Conservation (phyloP, 1,284 basidiomycete genomes). For the Papiliotrema fonsecae region DNA sequence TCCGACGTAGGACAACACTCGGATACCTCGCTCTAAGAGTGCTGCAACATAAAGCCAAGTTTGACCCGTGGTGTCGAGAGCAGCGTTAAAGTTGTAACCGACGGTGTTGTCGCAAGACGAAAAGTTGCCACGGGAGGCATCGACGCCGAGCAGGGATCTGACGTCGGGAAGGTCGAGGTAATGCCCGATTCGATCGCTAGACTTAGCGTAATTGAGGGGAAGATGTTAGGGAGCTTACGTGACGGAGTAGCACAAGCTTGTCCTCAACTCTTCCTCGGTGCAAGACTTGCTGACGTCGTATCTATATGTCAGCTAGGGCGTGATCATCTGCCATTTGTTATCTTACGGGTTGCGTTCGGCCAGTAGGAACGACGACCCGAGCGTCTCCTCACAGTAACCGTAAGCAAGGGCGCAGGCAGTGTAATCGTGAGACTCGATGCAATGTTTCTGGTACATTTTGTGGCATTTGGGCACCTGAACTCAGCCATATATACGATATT, state of each 20-base stretch:
- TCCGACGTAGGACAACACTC: slow-evolving; percentile 52
- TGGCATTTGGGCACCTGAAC: slow-evolving; percentile 38
- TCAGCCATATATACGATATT: neutral
- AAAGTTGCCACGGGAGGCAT: slow-evolving; percentile 54
- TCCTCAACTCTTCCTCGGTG: slow-evolving; percentile 47
- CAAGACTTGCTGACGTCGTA: slow-evolving; percentile 65
- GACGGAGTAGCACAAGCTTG: slow-evolving; percentile 49
- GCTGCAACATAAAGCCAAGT: slow-evolving; percentile 58
- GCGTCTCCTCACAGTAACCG: slow-evolving; percentile 54
- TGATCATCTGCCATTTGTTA: no score
- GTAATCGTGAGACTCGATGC: slow-evolving; percentile 50
- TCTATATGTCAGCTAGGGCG: slow-evolving; percentile 8
- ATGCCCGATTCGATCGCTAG: slow-evolving; percentile 39
- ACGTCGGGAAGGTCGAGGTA: slow-evolving; percentile 59
- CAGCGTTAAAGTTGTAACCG: slow-evolving; percentile 23
- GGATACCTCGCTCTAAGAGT: slow-evolving; percentile 68
- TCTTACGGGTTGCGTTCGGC: slow-evolving; percentile 43
- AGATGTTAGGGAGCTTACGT: slow-evolving; percentile 25
- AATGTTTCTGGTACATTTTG: slow-evolving; percentile 30
- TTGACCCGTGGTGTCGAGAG: slow-evolving; percentile 37
- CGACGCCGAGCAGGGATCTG: slow-evolving; percentile 59
- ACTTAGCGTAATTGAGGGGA: neutral
- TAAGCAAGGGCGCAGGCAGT: slow-evolving; percentile 60
- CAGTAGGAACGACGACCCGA: slow-evolving; percentile 39
- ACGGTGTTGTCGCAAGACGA: slow-evolving; percentile 53